Base-by-base conservation (phyloP, 2,329 filamentous ascomycete genomes). In the Pseudogymnoascus sp. region DNA sequence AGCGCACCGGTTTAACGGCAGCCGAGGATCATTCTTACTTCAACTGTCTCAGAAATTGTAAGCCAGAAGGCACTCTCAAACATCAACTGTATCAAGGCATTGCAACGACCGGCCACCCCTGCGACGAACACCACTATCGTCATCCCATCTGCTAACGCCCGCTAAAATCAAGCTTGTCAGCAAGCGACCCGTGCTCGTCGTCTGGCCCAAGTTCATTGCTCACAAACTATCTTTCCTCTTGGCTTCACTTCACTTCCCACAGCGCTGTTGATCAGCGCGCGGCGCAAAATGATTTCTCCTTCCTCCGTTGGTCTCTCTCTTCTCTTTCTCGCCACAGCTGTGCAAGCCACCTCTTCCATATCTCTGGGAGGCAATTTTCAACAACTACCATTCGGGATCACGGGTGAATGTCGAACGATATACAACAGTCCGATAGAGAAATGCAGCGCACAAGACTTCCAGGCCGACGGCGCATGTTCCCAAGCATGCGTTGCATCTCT, bases 311-410 rank as follows among this genome's bases (percentile, higher is more conserved):
- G 21, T 19, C 44, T 47, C n/a, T 33, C 44, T 50, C 31, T 47
- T 14, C 29, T 35, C 33, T 60, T 35, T 6, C 24, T 62, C 37
- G 8, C 61, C 38, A 16, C n/a, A 5, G 24, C 61, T 35, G 21
- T 21, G 3, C 40, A 35, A 29, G 33, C 59, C 19, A n/a, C 53
- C 8, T 61, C 62, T 37, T 31, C 56, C n/a, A 21, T 61, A 33
- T 61, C 37, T 37, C 60, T 62, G 8, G 62, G 37, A 10, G 62
- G 11, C 6, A 63, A 62, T 24, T 64, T 64, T 33, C 62, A 64
- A 62, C 8, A 4, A 29, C 16, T 64, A 38, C 62, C 35, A 2
- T 63, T 31, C 8, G 40, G 37, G 6, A 24, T 62, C 21, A 21
- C 35, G 16, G 24, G 35, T 13, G 60, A 38, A 47, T 64, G 62